Evolutionary conservation across 148 eudicot genomes (phyloP), one percentile per base, ranked within the genome.

Genomic region (Oxyria digyna): DNA sequence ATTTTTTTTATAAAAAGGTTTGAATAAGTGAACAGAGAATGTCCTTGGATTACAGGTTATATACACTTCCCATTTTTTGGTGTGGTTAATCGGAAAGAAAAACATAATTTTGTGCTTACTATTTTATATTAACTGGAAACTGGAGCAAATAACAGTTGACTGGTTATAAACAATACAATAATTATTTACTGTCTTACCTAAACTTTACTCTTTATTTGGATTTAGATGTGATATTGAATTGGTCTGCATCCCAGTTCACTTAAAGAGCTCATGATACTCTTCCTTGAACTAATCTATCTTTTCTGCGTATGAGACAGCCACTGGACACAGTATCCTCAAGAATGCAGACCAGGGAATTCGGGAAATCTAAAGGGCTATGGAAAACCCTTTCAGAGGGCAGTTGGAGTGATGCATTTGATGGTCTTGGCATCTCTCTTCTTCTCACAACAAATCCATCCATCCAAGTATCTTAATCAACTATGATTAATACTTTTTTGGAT

Each of bases 341-440:
- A 80, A 94, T 94, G 98, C 98, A 94, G 77, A 94, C 92, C 62
- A 79, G 96, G 77, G 92, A 80, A 32, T 94, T 94, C 73, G 98
- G 98, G 68, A 86, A 90, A 73, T 85, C 97, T 4, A 88, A 94
- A 79, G 96, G 98, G 75, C 81, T 94, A 24, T 85, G 83, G 92
- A 75, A 87, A 69, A 87, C 92, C 59, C 88, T 94, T 52, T 75
- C 96, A 62, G 96, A 88, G 76, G 90, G 89, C 32, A 84, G 66
- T 42, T 90, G 95, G 96, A 79, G 81, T 55, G 85, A 81, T 71
- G 89, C 92, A 69, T 94, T 83, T 78, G 95, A 88, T 78, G 98
- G 96, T 68, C 85, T 94, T 35, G 97, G 95, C 71, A 90, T 94
- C 42, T 88, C 98, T 77, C 95, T 94, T 42, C 92, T 94, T 43